A percentile compares a stretch with the other conserved stretches of the same genome.
Evolutionary conservation across 371 early-diverging fungal genomes (phyloP).

Genomic region (Mucor circinelloides): DNA sequence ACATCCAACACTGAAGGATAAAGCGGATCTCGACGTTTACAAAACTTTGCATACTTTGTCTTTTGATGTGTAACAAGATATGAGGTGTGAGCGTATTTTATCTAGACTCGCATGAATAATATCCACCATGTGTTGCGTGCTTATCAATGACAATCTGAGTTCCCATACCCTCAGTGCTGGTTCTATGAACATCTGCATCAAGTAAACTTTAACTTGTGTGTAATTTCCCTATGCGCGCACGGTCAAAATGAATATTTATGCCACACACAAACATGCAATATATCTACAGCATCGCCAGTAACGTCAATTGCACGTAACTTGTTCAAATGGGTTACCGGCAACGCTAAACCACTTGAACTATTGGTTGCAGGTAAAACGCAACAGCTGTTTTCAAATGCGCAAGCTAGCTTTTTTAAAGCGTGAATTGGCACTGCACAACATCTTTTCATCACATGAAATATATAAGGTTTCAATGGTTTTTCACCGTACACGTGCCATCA

Average conservation of each 20-base stretch:
- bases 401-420: too few species aligned
- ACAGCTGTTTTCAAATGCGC: too few species aligned
- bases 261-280: neutral
- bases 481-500: constrained; percentile 5
- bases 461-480: neutral
- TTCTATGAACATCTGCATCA: too few species aligned
- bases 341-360: too few species aligned
- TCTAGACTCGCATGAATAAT: neutral
- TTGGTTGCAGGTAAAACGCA: too few species aligned
- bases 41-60: neutral
- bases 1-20: too few species aligned
- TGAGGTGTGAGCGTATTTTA: neutral
- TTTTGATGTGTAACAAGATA: neutral
- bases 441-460: constrained; percentile 2
- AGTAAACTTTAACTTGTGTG: neutral
- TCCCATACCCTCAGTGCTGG: neutral
- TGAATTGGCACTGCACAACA: too few species aligned
- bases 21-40: too few species aligned
- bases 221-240: neutral
- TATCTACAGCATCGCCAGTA: too few species aligned
- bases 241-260: constrained; percentile 5
- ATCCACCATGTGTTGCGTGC: neutral
- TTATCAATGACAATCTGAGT: neutral
- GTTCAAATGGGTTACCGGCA: too few species aligned
- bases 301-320: too few species aligned